Evolutionary conservation across 495 filamentous ascomycete genomes (phyloP), one percentile per base, ranked within the genome.

Genomic region (Astrothelium macrocarpum): DNA sequence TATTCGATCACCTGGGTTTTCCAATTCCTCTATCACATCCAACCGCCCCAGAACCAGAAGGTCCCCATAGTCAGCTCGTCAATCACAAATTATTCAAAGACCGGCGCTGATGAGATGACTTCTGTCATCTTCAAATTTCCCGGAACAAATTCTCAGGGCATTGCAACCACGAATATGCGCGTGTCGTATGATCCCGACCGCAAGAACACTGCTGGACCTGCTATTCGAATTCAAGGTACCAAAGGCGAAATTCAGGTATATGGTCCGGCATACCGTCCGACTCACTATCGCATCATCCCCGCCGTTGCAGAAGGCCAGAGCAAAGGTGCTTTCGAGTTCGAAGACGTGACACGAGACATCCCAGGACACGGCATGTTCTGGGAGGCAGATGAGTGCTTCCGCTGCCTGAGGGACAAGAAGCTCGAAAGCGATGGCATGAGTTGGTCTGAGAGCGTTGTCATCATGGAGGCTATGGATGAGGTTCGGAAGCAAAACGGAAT

Each of bases 381-480:
- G 88, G 91, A 96, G 74, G 93, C 93, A 20, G 93, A 97, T 79
- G 91, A 93, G 78, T 88, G 84, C 65, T 91, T 87, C 53, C 79
- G 89, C 26, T 95, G 90, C 71, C 70, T 96, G 65, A 81, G 88
- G 58, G 90, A 96, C 78, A 90, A 90, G 49, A 88, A 85, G 78
- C 70, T 82, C 67, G 85, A 97, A 79, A 91, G 91, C 74, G 83
- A 87, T 62, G 77, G 74, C 11, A 72, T 94, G 77, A 78, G 84
- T 11, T 87, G 82, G 84, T 84, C 87, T 67, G 93, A 97, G 80
- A 95, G 90, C 72, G 80, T 96, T 62, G 83, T 88, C 29, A 91
- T 96, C 62, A 96, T 96, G 92, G 86, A 92, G 73, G 83, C 87
- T 14, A 96, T 97, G 93, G 93, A 97, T 79, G 84, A 88, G 78